Conservation (phyloP, 2,329 filamentous ascomycete species). For the Zarea fungicola region DNA sequence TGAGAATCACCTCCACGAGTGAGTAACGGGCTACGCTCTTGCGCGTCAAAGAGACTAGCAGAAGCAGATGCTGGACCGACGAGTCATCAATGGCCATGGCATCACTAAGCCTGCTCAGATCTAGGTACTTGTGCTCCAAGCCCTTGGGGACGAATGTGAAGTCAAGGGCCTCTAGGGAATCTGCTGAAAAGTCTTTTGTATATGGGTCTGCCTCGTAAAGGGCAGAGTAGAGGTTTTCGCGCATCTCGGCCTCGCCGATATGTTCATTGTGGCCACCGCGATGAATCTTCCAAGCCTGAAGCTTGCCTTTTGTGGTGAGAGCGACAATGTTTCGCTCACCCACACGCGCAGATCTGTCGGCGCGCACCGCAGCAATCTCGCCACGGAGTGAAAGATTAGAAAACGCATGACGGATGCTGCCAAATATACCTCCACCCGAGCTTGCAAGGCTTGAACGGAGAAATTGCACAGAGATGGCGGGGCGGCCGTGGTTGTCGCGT, state of each 20-base stretch:
- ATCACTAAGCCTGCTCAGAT: slow-evolving; percentile 47
- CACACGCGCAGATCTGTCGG: slow-evolving; percentile 64
- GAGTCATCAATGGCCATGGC: slow-evolving; percentile 46
- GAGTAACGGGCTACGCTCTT: slow-evolving; percentile 59
- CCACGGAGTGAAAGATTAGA: slow-evolving; percentile 65
- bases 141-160: slow-evolving; percentile 63
- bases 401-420: slow-evolving; percentile 73
- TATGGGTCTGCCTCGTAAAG: slow-evolving; percentile 52
- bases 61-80: slow-evolving; percentile 52
- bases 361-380: slow-evolving; percentile 74
- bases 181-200: slow-evolving; percentile 43
- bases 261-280: slow-evolving; percentile 79
- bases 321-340: slow-evolving; percentile 83
- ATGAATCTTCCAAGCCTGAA: slow-evolving; percentile 85
- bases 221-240: slow-evolving; percentile 57
- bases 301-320: slow-evolving; percentile 67
- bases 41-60: slow-evolving; percentile 54
- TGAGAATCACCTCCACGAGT: slow-evolving; percentile 66
- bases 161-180: slow-evolving; percentile 71
- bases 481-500: slow-evolving; percentile 80
- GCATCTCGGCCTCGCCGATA: slow-evolving; percentile 65
- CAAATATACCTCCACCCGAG: slow-evolving; percentile 64
- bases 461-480: slow-evolving; percentile 72
- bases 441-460: slow-evolving; percentile 58
- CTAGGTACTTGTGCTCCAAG: slow-evolving; percentile 43